Evolutionary conservation across 2,329 filamentous ascomycete genomes (phyloP).

Genomic region (Aciculosporium take): DNA sequence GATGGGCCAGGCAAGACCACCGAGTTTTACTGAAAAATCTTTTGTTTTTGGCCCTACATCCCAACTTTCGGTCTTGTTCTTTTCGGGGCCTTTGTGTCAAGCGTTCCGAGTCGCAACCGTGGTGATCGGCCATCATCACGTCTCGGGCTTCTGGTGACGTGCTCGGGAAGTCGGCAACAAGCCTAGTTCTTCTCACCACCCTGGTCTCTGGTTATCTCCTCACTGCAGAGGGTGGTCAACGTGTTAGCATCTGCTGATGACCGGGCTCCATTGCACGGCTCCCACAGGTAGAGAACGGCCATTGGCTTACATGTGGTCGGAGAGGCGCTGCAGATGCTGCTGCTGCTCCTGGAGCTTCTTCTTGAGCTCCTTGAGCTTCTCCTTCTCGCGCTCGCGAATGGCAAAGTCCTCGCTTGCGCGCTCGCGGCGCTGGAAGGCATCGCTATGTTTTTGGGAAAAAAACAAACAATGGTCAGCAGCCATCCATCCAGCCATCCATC

Average conservation of each 20-base stretch:
- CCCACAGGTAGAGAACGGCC: neutral
- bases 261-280: neutral
- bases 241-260: slow-evolving; percentile 4
- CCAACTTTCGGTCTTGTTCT: neutral
- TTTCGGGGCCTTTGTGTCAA: neutral
- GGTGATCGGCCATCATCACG: neutral
- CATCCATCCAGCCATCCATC: too few species aligned
- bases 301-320: slow-evolving; percentile 62
- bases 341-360: slow-evolving; percentile 64
- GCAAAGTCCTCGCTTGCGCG: slow-evolving; percentile 71
- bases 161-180: neutral
- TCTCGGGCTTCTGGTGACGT: neutral
- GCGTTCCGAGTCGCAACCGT: neutral
- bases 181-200: slow-evolving; percentile 51
- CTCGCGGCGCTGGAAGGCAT: slow-evolving; percentile 88
- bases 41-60: slow-evolving; percentile 6
- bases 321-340: slow-evolving; percentile 69
- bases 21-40: slow-evolving; percentile 11
- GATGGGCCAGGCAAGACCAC: slow-evolving; percentile 10
- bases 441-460: slow-evolving; percentile 42
- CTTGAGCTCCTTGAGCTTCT: slow-evolving; percentile 72
- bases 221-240: slow-evolving; percentile 31
- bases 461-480: slow-evolving; percentile 4
- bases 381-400: slow-evolving; percentile 75
- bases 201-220: slow-evolving; percentile 61